A percentile compares a stretch with the other conserved stretches of the same genome.
Conservation (phyloP, 106 monocot species). For the Apostasia shenzhenica region DNA sequence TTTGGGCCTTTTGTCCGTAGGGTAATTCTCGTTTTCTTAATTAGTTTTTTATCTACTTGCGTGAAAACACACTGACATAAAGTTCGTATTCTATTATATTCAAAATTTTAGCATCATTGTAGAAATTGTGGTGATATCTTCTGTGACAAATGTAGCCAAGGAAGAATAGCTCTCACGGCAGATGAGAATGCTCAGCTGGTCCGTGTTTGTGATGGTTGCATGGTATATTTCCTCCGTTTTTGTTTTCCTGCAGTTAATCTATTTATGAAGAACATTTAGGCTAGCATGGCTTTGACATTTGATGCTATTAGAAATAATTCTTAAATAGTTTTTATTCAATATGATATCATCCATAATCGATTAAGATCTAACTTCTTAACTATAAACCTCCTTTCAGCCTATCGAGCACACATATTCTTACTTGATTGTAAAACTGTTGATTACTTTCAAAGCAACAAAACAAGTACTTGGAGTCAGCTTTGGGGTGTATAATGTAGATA, state of each 20-base stretch:
- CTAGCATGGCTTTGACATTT: no score
- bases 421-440: no score
- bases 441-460: no score
- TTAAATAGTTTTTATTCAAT: no score
- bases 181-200: slow-evolving; percentile 68
- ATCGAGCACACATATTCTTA: no score
- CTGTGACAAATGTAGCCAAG: slow-evolving; percentile 87
- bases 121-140: slow-evolving; percentile 93
- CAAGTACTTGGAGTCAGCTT: no score
- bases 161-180: slow-evolving; percentile 76
- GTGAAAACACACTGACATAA: neutral
- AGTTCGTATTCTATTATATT: neutral
- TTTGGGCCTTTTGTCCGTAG: slow-evolving; percentile 79
- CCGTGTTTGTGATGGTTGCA: slow-evolving; percentile 87
- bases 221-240: slow-evolving; percentile 35
- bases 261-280: neutral
- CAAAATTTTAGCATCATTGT: slow-evolving; percentile 69
- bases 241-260: neutral
- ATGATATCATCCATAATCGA: no score
- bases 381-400: no score
- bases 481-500: no score
- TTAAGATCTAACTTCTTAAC: no score
- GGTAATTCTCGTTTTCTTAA: slow-evolving; percentile 26
- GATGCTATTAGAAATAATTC: no score
- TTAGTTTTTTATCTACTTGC: slow-evolving; percentile 2